Evolutionary conservation across 148 eudicot genomes (phyloP).

Genomic region (Mesembryanthemum crystallinum): DNA sequence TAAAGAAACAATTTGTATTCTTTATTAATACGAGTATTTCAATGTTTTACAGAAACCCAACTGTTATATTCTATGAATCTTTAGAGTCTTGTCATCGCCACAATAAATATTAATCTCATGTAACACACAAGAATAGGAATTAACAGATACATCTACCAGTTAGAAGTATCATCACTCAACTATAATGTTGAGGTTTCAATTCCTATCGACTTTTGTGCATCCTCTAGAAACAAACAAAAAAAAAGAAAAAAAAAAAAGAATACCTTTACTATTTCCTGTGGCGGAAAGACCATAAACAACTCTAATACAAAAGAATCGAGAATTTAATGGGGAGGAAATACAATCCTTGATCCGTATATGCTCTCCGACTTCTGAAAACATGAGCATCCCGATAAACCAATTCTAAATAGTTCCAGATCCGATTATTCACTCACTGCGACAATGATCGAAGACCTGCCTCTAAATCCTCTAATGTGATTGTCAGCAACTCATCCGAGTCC

Average conservation of each 20-base stretch:
- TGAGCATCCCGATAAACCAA: neutral
- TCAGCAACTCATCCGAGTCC: conserved; percentile 72
- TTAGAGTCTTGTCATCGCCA: neutral
- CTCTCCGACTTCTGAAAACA: neutral
- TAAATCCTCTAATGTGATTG: conserved; percentile 79
- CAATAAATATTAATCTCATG: neutral
- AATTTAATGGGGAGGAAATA: neutral
- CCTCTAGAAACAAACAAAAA: too few species aligned
- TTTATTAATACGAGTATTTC: conserved; percentile 2
- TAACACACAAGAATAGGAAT: conserved; percentile 5
- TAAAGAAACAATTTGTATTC: neutral
- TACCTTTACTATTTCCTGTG: conserved; percentile 2
- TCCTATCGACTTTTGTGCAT: too few species aligned
- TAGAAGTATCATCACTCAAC: too few species aligned
- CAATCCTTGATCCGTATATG: neutral
- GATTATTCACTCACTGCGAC: conserved; percentile 38
- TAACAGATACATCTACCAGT: too few species aligned
- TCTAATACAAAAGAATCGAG: conserved; percentile 26
- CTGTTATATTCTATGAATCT: neutral
- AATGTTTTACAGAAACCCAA: conserved; percentile 12
- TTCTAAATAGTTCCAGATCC: neutral
- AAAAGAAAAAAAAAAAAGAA: neutral
- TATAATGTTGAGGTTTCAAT: too few species aligned
- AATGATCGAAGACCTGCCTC: conserved; percentile 60
- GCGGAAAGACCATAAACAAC: neutral